These are phyloP conservation scores for Fusarium oligoseptatum DNA, from an alignment of 2,329 filamentous ascomycete species.

Conservation along the genomic window DNA sequence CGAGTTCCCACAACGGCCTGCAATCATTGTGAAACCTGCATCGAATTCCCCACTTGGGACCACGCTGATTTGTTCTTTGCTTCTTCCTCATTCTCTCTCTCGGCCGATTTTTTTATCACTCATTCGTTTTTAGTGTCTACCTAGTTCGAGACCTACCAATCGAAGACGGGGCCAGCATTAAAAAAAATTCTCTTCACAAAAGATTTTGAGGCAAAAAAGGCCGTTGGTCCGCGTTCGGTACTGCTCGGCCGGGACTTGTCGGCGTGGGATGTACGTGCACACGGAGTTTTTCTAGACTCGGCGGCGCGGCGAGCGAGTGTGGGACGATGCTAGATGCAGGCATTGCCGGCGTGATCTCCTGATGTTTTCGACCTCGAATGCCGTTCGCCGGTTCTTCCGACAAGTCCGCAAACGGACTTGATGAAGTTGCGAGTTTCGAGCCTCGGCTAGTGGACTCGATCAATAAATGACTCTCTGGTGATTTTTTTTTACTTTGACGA, in stretches of 20 bases:
- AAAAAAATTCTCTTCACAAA: not conserved
- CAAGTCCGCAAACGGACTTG: not conserved
- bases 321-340: constrained; percentile 32
- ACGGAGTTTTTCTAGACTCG: constrained; percentile 22
- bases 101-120: constrained; percentile 30
- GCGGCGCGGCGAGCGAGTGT: constrained; percentile 21
- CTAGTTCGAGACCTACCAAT: not conserved
- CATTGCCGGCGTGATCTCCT: constrained; percentile 30
- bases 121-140: constrained; percentile 15
- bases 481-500: not conserved
- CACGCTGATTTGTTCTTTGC: constrained; percentile 12
- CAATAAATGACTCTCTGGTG: not conserved
- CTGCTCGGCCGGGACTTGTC: constrained; percentile 43
- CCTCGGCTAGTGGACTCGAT: not conserved
- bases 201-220: constrained; percentile 13
- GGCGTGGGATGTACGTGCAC: constrained; percentile 15
- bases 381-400: constrained; percentile 33
- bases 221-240: constrained; percentile 40
- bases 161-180: not conserved
- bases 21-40: constrained; percentile 32
- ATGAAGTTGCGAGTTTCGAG: not conserved
- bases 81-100: constrained; percentile 19
- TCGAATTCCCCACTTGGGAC: constrained; percentile 25
- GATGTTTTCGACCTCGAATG: constrained; percentile 13
- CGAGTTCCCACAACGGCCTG: constrained; percentile 22